Evolutionary conservation across 2,329 filamentous ascomycete genomes (phyloP).

Genomic region (Neoscytalidium dimidiatum): DNA sequence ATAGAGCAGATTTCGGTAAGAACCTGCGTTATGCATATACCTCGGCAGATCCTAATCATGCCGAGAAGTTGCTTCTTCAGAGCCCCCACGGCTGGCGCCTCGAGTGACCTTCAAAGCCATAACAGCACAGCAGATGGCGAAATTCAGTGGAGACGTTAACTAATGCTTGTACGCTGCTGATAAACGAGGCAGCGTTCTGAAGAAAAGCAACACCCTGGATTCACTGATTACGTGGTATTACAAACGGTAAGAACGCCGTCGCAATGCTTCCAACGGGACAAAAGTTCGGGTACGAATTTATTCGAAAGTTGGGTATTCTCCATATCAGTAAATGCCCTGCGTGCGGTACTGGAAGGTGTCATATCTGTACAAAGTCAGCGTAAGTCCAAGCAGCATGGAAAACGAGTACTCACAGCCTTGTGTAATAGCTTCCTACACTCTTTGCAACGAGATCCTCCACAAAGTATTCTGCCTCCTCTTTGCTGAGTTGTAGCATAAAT

Average conservation of each 20-base stretch:
- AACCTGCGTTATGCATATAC: neutral
- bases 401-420: slow-evolving; percentile 65
- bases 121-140: too few relatives aligned
- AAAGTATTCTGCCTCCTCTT: slow-evolving; percentile 78
- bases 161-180: neutral
- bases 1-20: neutral
- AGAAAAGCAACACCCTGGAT: neutral
- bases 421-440: slow-evolving; percentile 84
- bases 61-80: neutral
- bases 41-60: neutral
- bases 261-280: too few relatives aligned
- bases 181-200: neutral
- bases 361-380: slow-evolving; percentile 55
- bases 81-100: too few relatives aligned
- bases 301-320: slow-evolving; percentile 15
- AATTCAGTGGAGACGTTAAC: neutral
- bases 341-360: slow-evolving; percentile 87
- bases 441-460: slow-evolving; percentile 82
- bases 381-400: neutral
- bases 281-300: neutral
- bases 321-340: slow-evolving; percentile 75
- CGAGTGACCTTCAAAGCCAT: too few relatives aligned
- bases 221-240: slow-evolving; percentile 6
- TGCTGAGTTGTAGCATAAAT: slow-evolving; percentile 80
- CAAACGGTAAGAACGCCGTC: slow-evolving; percentile 9